phyloP scores from a whole-genome alignment of 176 grass and related monocot genomes.

The Oryza longistaminata region DNA sequence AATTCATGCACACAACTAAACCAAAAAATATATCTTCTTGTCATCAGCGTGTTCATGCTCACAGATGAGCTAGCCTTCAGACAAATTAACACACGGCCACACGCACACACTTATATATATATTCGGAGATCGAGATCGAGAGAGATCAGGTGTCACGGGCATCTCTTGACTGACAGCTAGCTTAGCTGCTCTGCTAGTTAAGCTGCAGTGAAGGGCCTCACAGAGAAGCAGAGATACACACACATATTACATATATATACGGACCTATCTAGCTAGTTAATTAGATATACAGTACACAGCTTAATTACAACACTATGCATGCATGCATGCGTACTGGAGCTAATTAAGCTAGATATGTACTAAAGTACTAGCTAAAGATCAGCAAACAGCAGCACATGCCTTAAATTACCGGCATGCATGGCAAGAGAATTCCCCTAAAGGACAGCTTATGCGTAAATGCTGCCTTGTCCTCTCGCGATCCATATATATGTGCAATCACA shows the following conservation, averaged over 20 bases:
- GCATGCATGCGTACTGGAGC: neutral
- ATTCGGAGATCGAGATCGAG: constrained; percentile 3
- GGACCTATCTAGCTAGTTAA: neutral
- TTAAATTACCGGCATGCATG: constrained; percentile 43
- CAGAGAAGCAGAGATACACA: neutral
- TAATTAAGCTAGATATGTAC: constrained; percentile 11
- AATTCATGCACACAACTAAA: neutral
- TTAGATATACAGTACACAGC: neutral
- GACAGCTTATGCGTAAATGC: constrained; percentile 42
- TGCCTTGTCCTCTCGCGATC: neutral
- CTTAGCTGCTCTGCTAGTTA: no score
- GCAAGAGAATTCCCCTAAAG: constrained; percentile 47
- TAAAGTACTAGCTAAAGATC: neutral
- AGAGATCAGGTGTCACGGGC: constrained; percentile 25
- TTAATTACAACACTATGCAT: neutral
- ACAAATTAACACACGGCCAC: neutral
- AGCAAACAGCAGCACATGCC: constrained; percentile 32
- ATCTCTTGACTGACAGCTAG: constrained; percentile 37
- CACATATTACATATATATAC: neutral
- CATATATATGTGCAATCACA: neutral
- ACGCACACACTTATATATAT: neutral
- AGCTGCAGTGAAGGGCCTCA: neutral
- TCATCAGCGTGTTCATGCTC: neutral
- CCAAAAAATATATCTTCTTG: neutral
- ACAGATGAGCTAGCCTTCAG: neutral